A percentile compares a stretch with the other conserved stretches of the same genome.
Evolutionary conservation across 495 filamentous ascomycete species (phyloP).

Genomic region (Penicillium alfredii): DNA sequence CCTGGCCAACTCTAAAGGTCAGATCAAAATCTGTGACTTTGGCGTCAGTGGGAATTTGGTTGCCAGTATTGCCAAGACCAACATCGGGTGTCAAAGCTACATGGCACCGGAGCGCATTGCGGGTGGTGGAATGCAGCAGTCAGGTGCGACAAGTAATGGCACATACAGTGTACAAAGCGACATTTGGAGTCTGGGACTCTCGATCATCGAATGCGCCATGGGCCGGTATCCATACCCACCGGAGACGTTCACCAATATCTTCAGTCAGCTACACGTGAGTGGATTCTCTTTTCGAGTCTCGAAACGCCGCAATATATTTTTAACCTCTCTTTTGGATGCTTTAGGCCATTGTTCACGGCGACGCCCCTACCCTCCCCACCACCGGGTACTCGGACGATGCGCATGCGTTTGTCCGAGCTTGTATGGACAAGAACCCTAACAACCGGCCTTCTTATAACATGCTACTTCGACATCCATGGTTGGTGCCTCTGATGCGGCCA

Average conservation of each 20-base stretch:
- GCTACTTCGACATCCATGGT: constrained; percentile 84
- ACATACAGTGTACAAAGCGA: constrained; percentile 98
- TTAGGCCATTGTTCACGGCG: constrained; percentile 95
- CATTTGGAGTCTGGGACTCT: constrained; percentile 93
- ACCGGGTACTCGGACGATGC: constrained; percentile 73
- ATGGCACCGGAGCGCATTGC: constrained; percentile 98
- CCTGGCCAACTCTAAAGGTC: constrained; percentile 78
- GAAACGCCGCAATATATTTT: too few species aligned
- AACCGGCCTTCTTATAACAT: constrained; percentile 85
- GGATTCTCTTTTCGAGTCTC: background rate
- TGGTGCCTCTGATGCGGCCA: constrained; percentile 74
- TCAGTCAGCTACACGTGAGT: constrained; percentile 94
- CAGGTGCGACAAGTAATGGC: constrained; percentile 63
- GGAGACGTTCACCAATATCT: constrained; percentile 97
- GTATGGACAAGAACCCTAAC: constrained; percentile 87
- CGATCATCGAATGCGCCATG: constrained; percentile 94
- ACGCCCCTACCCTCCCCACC: constrained; percentile 76
- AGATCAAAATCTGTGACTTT: constrained; percentile 98
- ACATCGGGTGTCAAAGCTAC: constrained; percentile 98
- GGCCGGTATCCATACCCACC: constrained; percentile 95
- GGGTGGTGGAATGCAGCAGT: constrained; percentile 73
- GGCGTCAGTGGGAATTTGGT: constrained; percentile 96
- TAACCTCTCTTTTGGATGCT: constrained; percentile 12
- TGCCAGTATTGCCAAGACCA: constrained; percentile 96
- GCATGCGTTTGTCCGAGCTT: constrained; percentile 79